Percentiles rank a stretch among this genome's conserved stretches.
phyloP scores from a whole-genome alignment of 2,329 filamentous ascomycete genomes.

The Ophiostoma quercus region DNA sequence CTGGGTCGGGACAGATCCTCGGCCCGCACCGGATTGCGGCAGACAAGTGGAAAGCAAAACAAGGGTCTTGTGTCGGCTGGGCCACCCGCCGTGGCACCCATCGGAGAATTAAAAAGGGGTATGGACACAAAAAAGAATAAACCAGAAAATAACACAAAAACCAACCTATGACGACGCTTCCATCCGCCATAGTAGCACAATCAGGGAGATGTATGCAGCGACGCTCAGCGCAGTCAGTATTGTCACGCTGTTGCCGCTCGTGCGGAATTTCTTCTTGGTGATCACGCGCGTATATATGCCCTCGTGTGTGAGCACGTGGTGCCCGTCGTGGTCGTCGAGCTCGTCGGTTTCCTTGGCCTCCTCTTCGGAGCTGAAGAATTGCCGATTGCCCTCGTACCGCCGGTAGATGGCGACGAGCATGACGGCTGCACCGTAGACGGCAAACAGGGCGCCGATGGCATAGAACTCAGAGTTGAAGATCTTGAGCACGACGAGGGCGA shows the following conservation, averaged over 20 bases:
- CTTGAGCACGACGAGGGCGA: constrained; percentile 88
- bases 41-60: neutral
- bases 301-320: constrained; percentile 26
- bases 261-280: constrained; percentile 54
- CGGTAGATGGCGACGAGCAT: constrained; percentile 79
- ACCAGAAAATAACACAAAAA: neutral
- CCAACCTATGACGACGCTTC: neutral
- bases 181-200: constrained; percentile 41
- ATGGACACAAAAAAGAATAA: neutral
- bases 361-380: constrained; percentile 70
- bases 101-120: constrained; percentile 4
- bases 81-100: neutral
- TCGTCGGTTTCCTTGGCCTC: constrained; percentile 30
- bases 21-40: neutral
- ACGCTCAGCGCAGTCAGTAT: constrained; percentile 54
- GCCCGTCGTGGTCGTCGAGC: constrained; percentile 19
- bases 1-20: constrained; percentile 4
- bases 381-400: constrained; percentile 83
- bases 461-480: constrained; percentile 98
- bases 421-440: constrained; percentile 81
- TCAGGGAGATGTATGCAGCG: constrained; percentile 51
- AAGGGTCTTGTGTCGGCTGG: neutral
- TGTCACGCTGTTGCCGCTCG: constrained; percentile 58
- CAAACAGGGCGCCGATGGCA: constrained; percentile 90
- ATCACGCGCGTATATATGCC: constrained; percentile 32